Percentiles rank a stretch among this genome's conserved stretches.
Evolutionary conservation across 805 yeast genomes (phyloP).

Genomic region (Ogataea nakhonphanomensis): DNA sequence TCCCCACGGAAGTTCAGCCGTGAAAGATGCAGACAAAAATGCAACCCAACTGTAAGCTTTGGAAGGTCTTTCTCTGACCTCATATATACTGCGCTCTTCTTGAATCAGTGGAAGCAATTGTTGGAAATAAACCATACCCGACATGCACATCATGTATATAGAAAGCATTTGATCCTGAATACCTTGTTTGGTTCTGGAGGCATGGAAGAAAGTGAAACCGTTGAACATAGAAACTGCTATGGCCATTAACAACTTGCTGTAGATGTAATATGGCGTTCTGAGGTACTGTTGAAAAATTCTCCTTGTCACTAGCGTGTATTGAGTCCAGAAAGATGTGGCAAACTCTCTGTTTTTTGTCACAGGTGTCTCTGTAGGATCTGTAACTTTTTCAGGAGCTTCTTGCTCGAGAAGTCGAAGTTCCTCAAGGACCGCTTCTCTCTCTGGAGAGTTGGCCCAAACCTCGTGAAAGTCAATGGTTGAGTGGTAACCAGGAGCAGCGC

Average conservation of each 20-base stretch:
- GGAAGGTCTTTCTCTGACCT: constrained; percentile 67
- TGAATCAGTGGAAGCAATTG: constrained; percentile 60
- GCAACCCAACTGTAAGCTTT: constrained; percentile 63
- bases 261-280: constrained; percentile 57
- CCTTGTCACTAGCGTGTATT: constrained; percentile 39
- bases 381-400: constrained; percentile 38
- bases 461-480: constrained; percentile 64
- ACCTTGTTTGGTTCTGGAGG: constrained; percentile 55
- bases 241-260: constrained; percentile 52
- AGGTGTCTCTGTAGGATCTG: constrained; percentile 29
- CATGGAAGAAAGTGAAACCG: constrained; percentile 65
- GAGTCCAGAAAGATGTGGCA: constrained; percentile 41
- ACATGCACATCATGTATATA: constrained; percentile 58
- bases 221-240: constrained; percentile 53
- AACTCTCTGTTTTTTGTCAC: constrained; percentile 33
- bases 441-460: constrained; percentile 68
- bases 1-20: constrained; percentile 64
- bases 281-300: constrained; percentile 57
- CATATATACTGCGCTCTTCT: constrained; percentile 58
- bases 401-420: constrained; percentile 57
- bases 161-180: constrained; percentile 79
- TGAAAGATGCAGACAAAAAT: constrained; percentile 56
- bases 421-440: constrained; percentile 48
- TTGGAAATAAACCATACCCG: constrained; percentile 51
- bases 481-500: constrained; percentile 74